Base-by-base conservation (phyloP, 768 basidiomycete genomes). In the Tylopilus plumbeoviolaceoides region DNA sequence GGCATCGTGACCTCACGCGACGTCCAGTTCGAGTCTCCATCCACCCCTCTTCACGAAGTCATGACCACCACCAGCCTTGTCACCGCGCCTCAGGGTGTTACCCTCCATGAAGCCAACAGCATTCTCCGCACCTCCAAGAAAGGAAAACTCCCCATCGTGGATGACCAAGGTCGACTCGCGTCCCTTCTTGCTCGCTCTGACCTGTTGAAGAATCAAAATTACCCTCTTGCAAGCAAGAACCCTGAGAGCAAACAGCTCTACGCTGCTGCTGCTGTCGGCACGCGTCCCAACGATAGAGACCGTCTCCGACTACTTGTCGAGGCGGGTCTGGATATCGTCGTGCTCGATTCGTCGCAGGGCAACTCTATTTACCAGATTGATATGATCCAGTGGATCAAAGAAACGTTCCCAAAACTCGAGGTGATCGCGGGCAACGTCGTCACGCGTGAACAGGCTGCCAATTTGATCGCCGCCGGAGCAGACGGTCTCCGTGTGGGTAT, bases 361-460 rank as follows among this genome's bases (percentile, higher is more conserved):
- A 97, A 98, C 75, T 97, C 94, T 6, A 67, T 86, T 43, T 99
- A 78, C 77, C 95, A 98, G 68, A 79, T 90, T 60, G 94, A 98
- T 40, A 98, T 98, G 90, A 83, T 99, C 59, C 69, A 79, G 47
- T 97, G 91, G 88, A 90, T 97, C 75, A 98, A 98, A 71, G 43
- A 75, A 42, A 89, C 84, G 1, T 92, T 79, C 73, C 91, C 95
- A 7, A 75, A 81, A 46, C 80, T 99, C 54, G 91, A 99, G 63
- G 86, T 98, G 59, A 90, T 99, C 54, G 95, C 92, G 2, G 95
- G 97, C 38, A 98, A 99, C 69, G 95, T 99, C 55, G 95, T 99
- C 58, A 98, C 95, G 5, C 87, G 97, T 52, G 95, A 97, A 66
- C 97, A 98, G 67, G 95, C 97, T 1, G 97, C 97, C 15, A 83